phyloP scores from a whole-genome alignment of 2,329 filamentous ascomycete genomes.

The Lasiodiplodia gonubiensis region DNA sequence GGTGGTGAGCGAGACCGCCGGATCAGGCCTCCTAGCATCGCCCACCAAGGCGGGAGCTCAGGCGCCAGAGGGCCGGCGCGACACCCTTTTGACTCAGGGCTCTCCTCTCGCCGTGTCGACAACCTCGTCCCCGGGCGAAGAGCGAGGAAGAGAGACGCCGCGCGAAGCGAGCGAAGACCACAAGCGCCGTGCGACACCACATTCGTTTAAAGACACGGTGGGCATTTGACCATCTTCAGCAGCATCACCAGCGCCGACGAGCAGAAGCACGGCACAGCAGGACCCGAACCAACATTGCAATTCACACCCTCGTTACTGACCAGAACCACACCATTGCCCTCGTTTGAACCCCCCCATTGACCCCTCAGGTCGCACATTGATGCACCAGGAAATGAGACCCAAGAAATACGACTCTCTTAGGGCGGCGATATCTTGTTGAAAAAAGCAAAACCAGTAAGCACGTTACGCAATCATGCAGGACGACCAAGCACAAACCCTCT shows the following conservation, averaged over 20 bases:
- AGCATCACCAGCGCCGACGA: background rate
- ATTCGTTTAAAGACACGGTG: conserved; percentile 52
- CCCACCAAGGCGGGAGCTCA: conserved; percentile 27
- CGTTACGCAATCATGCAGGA: conserved; percentile 23
- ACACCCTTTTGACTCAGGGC: conserved; percentile 37
- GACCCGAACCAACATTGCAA: conserved; percentile 7
- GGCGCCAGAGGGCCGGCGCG: conserved; percentile 30
- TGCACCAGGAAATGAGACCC: conserved; percentile 11
- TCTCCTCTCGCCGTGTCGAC: conserved; percentile 2
- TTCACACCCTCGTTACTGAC: conserved; percentile 6
- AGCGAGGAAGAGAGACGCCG: conserved; percentile 18
- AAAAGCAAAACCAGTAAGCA: conserved; percentile 19
- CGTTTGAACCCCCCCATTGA: conserved; percentile 7
- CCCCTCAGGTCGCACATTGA: background rate
- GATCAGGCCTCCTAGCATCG: background rate
- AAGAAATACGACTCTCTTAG: conserved; percentile 22
- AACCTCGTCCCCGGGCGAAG: conserved; percentile 21
- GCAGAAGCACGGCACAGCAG: background rate
- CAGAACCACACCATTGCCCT: background rate
- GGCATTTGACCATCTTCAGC: conserved; percentile 42
- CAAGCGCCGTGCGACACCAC: conserved; percentile 48
- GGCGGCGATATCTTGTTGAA: conserved; percentile 16
- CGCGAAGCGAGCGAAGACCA: conserved; percentile 34
- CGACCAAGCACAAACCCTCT: conserved; percentile 3
- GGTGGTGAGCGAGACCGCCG: conserved; percentile 7